Conservation (phyloP, 2,329 filamentous ascomycete genomes). For the Fusarium redolens region DNA sequence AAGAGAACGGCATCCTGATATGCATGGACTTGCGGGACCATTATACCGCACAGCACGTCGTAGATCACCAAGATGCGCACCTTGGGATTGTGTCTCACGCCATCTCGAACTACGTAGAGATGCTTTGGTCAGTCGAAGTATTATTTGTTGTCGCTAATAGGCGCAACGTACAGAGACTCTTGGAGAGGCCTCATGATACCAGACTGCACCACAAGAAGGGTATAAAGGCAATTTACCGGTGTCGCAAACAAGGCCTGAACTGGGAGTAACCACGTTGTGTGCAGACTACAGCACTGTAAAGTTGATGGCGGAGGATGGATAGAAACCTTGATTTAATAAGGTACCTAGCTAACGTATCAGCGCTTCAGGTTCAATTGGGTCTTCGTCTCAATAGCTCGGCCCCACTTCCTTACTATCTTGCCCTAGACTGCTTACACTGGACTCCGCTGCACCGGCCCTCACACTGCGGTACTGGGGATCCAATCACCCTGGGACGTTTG, state of each 20-base stretch:
- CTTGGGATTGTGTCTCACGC: constrained; percentile 70
- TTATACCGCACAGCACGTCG: constrained; percentile 72
- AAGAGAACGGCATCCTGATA: constrained; percentile 81
- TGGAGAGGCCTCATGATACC: constrained; percentile 52
- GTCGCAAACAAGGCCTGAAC: background rate
- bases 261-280: constrained; percentile 3
- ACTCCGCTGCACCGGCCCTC: constrained; percentile 2
- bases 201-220: background rate
- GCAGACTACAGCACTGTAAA: constrained; percentile 5
- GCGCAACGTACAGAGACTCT: constrained; percentile 51
- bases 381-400: constrained; percentile 26
- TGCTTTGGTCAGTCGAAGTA: constrained; percentile 39
- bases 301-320: constrained; percentile 30
- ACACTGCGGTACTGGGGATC: constrained; percentile 1
- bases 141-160: constrained; percentile 2
- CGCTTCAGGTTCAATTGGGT: constrained; percentile 26
- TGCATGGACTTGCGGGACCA: constrained; percentile 70
- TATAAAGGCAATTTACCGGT: background rate
- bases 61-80: constrained; percentile 69
- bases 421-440: constrained; percentile 12
- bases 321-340: constrained; percentile 15
- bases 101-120: constrained; percentile 69
- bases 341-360: background rate
- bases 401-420: constrained; percentile 24
- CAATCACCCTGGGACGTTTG: constrained; percentile 1